Evolutionary conservation across 139 green algal species (phyloP).

Genomic region (Tetradesmus obliquus): DNA sequence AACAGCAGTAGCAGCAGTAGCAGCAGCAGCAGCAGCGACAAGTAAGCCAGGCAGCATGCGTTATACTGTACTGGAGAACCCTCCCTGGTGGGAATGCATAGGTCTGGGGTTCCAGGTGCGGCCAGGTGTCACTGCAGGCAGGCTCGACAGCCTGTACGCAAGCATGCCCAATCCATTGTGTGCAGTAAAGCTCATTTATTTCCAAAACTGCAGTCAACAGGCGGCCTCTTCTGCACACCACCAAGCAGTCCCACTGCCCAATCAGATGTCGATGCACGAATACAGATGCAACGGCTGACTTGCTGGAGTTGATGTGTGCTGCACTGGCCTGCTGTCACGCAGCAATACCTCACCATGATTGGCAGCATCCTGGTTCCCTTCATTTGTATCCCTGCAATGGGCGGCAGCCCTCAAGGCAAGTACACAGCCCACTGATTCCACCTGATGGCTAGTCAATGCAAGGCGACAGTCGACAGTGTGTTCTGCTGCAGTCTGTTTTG

Average conservation of each 20-base stretch:
- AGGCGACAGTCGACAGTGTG: too few species aligned
- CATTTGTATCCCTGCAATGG: conserved; percentile 57
- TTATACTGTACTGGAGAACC: conserved; percentile 59
- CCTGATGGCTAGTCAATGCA: background rate
- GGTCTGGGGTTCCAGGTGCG: conserved; percentile 61
- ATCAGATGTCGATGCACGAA: too few species aligned
- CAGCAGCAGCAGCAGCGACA: background rate
- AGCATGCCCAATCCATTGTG: too few species aligned
- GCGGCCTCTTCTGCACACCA: too few species aligned
- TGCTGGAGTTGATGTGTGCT: background rate
- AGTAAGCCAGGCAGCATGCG: conserved; percentile 34
- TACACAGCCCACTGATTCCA: background rate
- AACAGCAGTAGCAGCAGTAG: background rate
- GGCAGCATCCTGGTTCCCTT: conserved; percentile 73
- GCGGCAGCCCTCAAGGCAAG: background rate
- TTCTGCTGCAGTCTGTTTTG: too few species aligned
- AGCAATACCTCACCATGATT: conserved; percentile 80
- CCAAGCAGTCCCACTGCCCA: too few species aligned
- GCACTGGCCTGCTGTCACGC: background rate
- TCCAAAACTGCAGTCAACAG: too few species aligned
- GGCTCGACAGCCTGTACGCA: too few species aligned
- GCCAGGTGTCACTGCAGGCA: background rate
- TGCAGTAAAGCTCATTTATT: too few species aligned
- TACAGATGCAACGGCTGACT: too few species aligned
- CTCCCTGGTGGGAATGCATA: conserved; percentile 54